Evolutionary conservation across 306 rosid species (phyloP).

Genomic region (Hippophae rhamnoides): DNA sequence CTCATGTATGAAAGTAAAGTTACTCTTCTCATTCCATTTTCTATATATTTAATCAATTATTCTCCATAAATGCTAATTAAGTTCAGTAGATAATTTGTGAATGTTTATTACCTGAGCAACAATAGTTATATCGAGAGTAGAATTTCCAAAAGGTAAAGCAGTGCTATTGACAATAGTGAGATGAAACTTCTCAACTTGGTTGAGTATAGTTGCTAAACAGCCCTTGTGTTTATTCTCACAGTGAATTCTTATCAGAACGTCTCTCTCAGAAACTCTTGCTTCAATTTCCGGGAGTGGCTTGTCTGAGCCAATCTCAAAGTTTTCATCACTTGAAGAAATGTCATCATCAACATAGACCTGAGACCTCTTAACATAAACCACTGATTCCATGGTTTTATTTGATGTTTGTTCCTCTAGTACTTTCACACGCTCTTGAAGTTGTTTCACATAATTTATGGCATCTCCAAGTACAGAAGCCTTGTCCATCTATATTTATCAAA

Average conservation of each 20-base stretch:
- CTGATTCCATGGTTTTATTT: conserved; percentile 32
- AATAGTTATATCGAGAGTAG: conserved; percentile 52
- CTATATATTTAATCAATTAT: no score
- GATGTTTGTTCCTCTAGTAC: conserved; percentile 38
- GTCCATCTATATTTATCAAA: conserved; percentile 40
- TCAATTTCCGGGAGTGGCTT: conserved; percentile 51
- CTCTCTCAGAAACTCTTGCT: conserved; percentile 53
- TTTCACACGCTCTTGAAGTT: conserved; percentile 43
- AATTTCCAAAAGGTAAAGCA: conserved; percentile 50
- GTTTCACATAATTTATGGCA: conserved; percentile 45
- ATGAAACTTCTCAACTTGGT: conserved; percentile 37
- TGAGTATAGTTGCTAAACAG: conserved; percentile 23
- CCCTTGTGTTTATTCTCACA: conserved; percentile 42
- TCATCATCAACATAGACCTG: conserved; percentile 21
- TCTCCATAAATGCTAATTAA: no score
- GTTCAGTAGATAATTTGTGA: neutral
- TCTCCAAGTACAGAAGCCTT: conserved; percentile 75
- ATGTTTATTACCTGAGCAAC: conserved; percentile 54
- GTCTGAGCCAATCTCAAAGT: conserved; percentile 10
- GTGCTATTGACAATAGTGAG: conserved; percentile 45
- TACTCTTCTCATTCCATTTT: no score
- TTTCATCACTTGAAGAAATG: conserved; percentile 20
- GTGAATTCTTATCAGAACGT: conserved; percentile 53
- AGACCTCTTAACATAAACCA: conserved; percentile 32
- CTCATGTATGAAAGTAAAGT: no score